Conservation (phyloP, 2,329 filamentous ascomycete species). For the Neonectria punicea region DNA sequence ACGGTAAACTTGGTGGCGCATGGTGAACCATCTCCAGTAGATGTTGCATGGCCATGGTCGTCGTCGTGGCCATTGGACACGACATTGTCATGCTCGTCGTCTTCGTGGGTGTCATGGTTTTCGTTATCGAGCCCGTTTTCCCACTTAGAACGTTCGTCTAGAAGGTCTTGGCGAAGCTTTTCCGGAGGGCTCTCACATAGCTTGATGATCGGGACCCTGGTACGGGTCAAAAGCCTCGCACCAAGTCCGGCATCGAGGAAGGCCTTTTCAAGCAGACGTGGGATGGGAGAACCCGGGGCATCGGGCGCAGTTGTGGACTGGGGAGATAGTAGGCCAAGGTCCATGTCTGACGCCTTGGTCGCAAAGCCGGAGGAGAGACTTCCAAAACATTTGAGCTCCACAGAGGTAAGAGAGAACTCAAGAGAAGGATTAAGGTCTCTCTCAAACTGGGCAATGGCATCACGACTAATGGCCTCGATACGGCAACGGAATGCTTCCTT, state of each 20-base stretch:
- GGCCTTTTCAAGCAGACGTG: constrained; percentile 78
- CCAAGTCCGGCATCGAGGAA: constrained; percentile 79
- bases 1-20: constrained; percentile 35
- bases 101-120: constrained; percentile 48
- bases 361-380: constrained; percentile 88
- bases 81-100: constrained; percentile 48
- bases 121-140: constrained; percentile 65
- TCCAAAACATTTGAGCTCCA: constrained; percentile 82
- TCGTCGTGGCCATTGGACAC: constrained; percentile 39
- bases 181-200: constrained; percentile 77
- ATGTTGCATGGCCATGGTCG: constrained; percentile 24
- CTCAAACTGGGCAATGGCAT: constrained; percentile 67
- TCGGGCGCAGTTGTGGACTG: constrained; percentile 65
- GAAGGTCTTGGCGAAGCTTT: constrained; percentile 68
- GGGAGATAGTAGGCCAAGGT: constrained; percentile 80
- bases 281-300: constrained; percentile 69
- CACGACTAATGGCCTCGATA: constrained; percentile 73
- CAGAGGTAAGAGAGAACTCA: constrained; percentile 63
- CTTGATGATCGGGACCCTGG: constrained; percentile 88
- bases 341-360: constrained; percentile 89
- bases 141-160: constrained; percentile 76
- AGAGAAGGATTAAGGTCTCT: constrained; percentile 47
- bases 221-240: constrained; percentile 79
- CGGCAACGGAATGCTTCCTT: constrained; percentile 76
- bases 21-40: constrained; percentile 15